Evolutionary conservation across 805 yeast species (phyloP), one percentile per base, ranked within the genome.

Genomic region (Debaryomyces hansenii): DNA sequence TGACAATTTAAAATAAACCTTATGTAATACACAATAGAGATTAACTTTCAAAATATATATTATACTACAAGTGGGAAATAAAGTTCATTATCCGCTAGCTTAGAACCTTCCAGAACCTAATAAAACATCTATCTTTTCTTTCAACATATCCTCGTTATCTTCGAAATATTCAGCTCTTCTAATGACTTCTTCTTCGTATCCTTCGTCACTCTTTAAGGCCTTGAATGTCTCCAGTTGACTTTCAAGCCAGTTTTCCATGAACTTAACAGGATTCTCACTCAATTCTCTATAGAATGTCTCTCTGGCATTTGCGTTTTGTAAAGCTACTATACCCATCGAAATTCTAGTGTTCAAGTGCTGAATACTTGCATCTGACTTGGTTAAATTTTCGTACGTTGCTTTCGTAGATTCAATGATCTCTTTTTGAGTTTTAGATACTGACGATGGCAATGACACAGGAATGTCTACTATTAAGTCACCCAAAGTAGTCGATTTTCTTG

Each of bases 201-300:
- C 92, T 56, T 87, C 94, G 53, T 94, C 98, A 53, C 96, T 90
- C 49, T 90, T 80, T 52, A 94, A 75, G 11, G 92, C 87, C 67
- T 87, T 90, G 59, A 94, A 75, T 40, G 92, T 87, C 49, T 90
- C 88, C 12, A 90, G 75, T 64, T 94, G 96, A 37, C 90, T 84
- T 37, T 83, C 85, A 50, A 84, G 73, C 79, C 96, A 87, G 42
- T 81, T 77, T 45, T 84, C 74, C 54, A 94, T 69, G 56, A 90
- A 88, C 20, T 76, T 76, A 3, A 83, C 85, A 0, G 99, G 98
- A 58, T 91, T 83, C 39, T 84, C 77, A 35, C 87, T 75, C 49
- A 94, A 72, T 51, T 83, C 83, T 29, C 80, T 69, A 67, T 87
- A 92, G 66, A 94, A 94, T 47, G 82, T 85, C 50, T 87, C 85